Evolutionary conservation across 345 rosid species (phyloP), one percentile per base, ranked within the genome.

Genomic region (Eucalyptus guilfoylei): DNA sequence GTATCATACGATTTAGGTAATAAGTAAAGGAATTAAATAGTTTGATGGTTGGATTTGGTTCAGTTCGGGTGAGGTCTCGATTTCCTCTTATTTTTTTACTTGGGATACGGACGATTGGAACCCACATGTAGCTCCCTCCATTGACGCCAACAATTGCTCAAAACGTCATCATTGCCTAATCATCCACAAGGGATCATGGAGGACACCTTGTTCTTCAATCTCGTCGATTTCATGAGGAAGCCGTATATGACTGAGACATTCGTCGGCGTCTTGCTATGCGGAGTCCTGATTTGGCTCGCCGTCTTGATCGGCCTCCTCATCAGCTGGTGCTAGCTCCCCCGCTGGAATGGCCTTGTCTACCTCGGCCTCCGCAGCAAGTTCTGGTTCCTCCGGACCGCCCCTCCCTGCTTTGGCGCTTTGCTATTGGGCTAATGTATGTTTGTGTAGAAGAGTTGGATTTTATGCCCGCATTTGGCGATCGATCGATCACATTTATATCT

Each of bases 321-420:
- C 89, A 99, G 99, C 19, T 97, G 99, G 99, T 93, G 98, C 11
- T 96, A 99, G 99, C 95, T 99, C 49, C 99, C 99, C 2, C 89
- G 98, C 50, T 97, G 99, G 99, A 97, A 98, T 23, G 92, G 98
- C 45, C 93, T 97, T 91, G 86, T 97, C 62, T 97, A 91, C 90
- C 90, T 97, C 62, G 99, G 99, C 45, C 88, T 96, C 47, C 95
- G 99, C 45, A 91, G 96, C 89, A 95, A 94, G 93, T 93, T 96
- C 72, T 94, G 99, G 87, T 96, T 97, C 89, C 86, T 95, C 13
- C 94, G 97, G 95, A 94, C 98, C 13, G 96, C 94, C n/a, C 99
- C 40, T 37, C 40, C n/a, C n/a, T n/a, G n/a, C n/a, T n/a, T n/a
- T n/a, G n/a, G n/a, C n/a, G n/a, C n/a, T n/a, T n/a, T n/a, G n/a